Percentiles rank a stretch among this genome's conserved stretches.
phyloP scores from a whole-genome alignment of 2,329 filamentous ascomycete genomes.

The Fusarium transvaalense region DNA sequence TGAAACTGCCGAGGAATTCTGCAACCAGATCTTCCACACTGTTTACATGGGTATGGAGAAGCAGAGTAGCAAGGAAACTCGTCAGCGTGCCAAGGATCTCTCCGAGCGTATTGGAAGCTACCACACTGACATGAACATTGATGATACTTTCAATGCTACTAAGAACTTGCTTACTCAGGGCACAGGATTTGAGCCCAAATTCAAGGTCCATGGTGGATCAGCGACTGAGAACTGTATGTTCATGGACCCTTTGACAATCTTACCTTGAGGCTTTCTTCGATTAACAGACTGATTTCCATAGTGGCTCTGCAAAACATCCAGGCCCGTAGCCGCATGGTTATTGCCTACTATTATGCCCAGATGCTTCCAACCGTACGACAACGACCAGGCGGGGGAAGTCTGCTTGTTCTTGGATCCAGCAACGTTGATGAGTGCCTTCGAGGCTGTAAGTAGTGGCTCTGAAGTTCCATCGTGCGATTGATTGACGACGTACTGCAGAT shows the following conservation, averaged over 20 bases:
- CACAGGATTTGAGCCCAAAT: constrained; percentile 64
- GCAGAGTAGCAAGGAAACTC: constrained; percentile 74
- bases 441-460: constrained; percentile 6
- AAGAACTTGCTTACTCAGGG: constrained; percentile 69
- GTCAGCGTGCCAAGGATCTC: constrained; percentile 73
- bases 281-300: constrained; percentile 50
- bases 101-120: constrained; percentile 74
- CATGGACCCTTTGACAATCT: not conserved
- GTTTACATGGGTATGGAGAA: constrained; percentile 74
- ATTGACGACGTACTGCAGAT: constrained; percentile 8
- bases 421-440: constrained; percentile 48
- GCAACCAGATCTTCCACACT: constrained; percentile 54
- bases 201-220: constrained; percentile 71
- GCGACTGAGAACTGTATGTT: constrained; percentile 56
- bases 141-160: constrained; percentile 66
- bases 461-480: not conserved
- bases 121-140: constrained; percentile 81
- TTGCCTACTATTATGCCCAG: constrained; percentile 55
- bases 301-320: constrained; percentile 34
- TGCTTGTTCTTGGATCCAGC: constrained; percentile 48
- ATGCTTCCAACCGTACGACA: constrained; percentile 42
- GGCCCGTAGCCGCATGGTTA: constrained; percentile 32
- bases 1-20: constrained; percentile 68
- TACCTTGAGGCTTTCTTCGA: too few species aligned
- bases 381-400: constrained; percentile 42